Base-by-base conservation (phyloP, 345 rosid species). In the Arabidopsis arenosa region DNA sequence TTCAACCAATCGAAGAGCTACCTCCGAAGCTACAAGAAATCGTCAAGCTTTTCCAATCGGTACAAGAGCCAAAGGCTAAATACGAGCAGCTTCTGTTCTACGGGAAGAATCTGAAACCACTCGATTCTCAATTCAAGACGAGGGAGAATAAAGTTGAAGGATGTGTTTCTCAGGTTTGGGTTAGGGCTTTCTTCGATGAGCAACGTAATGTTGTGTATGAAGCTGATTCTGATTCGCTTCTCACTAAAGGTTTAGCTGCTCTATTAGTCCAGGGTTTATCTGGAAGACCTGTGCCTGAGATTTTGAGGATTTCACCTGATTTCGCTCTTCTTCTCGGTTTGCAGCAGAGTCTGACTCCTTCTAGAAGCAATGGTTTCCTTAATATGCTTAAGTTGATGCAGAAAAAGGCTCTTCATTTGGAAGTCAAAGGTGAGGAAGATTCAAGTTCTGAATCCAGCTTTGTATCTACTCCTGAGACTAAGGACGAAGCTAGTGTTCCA, bases 131-230 rank as follows among this genome's bases (percentile, higher is more conserved):
- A 44, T 96, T 84, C 84, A 90, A 88, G 74, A 93, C 96, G 18
- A 73, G 77, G 40, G 92, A 86, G 48, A 96, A 93, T 66, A 96
- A 96, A 76, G 99, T 96, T 7, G 80, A 89, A 79, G 99, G 99
- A 6, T 96, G 99, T 57, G 94, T 91, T 21, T 89, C 98, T 26
- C 97, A 89, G 85, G 98, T 93, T 6, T 96, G 98, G 98, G 96
- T 96, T 17, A 84, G 98, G 85, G 99, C 97, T 44, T 91, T 73
- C 73, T 77, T 90, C 6, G 97, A 95, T 60, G 61, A 52, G 0
- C 83, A 86, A 7, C 68, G 75, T 43, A 90, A 90, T 59, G 99
- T 88, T 41, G 80, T 85, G 11, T 93, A 82, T 75, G 94, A 95
- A 77, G 98, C 99, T 14, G 96, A 92, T 82, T 95, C 99, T 1